Evolutionary conservation across 2,329 filamentous ascomycete genomes (phyloP).

Genomic region (Mycosphaerella arachidis): DNA sequence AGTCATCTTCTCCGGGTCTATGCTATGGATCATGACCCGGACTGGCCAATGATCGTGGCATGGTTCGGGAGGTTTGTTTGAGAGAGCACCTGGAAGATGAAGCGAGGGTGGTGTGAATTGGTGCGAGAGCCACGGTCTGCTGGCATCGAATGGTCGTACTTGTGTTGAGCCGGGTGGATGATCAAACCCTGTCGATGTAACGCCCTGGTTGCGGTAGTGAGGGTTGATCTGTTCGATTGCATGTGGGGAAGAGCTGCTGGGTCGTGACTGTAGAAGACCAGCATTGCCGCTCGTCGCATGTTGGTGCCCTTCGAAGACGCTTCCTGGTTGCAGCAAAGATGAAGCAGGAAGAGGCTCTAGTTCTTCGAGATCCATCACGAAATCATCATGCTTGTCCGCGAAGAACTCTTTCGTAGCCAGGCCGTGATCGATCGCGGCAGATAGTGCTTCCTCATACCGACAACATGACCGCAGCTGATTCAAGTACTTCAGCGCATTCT

Average conservation of each 20-base stretch:
- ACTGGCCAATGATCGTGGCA: constrained; percentile 61
- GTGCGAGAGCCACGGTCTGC: constrained; percentile 37
- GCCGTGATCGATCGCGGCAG: constrained; percentile 49
- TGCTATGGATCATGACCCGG: constrained; percentile 59
- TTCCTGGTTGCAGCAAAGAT: constrained; percentile 60
- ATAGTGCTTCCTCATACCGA: constrained; percentile 52
- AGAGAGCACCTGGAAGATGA: constrained; percentile 1
- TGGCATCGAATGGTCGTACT: constrained; percentile 28
- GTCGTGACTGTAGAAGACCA: constrained; percentile 17
- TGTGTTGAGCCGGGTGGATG: constrained; percentile 28
- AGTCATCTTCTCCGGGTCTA: constrained; percentile 58
- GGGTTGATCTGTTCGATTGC: constrained; percentile 33
- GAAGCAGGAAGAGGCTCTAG: constrained; percentile 50
- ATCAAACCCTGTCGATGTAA: constrained; percentile 21
- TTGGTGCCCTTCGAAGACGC: constrained; percentile 58
- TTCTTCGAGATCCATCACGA: constrained; percentile 52
- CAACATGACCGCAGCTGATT: constrained; percentile 53
- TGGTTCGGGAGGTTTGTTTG: constrained; percentile 17
- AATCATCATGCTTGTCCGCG: constrained; percentile 51
- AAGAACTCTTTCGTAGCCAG: constrained; percentile 52
- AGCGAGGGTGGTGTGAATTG: constrained; percentile 24
- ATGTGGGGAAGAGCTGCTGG: constrained; percentile 14
- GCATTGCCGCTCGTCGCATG: constrained; percentile 44
- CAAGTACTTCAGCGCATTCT: constrained; percentile 59
- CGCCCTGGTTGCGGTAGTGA: constrained; percentile 19